Evolutionary conservation across 2,329 filamentous ascomycete genomes (phyloP).

Genomic region (Fonsecaea multimorphosa): DNA sequence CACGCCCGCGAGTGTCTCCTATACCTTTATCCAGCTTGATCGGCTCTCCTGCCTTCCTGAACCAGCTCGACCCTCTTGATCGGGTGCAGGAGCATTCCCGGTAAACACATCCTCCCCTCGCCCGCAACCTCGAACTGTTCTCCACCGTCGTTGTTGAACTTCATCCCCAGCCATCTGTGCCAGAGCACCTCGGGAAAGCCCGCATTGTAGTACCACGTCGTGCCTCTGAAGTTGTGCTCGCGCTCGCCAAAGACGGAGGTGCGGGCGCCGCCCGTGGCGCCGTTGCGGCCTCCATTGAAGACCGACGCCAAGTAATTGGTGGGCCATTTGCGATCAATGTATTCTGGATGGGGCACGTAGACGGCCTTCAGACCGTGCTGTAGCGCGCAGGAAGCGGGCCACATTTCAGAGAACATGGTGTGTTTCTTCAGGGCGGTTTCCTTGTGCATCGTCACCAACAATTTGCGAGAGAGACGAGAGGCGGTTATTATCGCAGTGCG

Average conservation of each 20-base stretch:
- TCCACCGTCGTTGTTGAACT: constrained; percentile 77
- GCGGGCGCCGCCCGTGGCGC: constrained; percentile 73
- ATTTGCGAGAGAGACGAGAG: constrained; percentile 77
- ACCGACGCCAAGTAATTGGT: constrained; percentile 75
- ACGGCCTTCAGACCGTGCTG: constrained; percentile 95
- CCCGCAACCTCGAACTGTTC: constrained; percentile 75
- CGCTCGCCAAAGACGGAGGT: constrained; percentile 79
- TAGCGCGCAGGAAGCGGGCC: constrained; percentile 83
- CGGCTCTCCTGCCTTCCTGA: constrained; percentile 39
- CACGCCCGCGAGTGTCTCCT: not conserved
- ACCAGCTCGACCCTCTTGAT: constrained; percentile 74
- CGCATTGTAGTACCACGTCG: constrained; percentile 91
- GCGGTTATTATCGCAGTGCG: constrained; percentile 89
- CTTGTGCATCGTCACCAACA: constrained; percentile 86
- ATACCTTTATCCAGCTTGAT: constrained; percentile 18
- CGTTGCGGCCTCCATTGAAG: constrained; percentile 80
- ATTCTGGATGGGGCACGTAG: constrained; percentile 86
- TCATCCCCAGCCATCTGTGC: constrained; percentile 82
- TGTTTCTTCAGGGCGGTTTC: constrained; percentile 85
- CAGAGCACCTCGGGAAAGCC: constrained; percentile 83
- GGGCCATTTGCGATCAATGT: constrained; percentile 86
- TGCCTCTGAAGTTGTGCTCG: constrained; percentile 85
- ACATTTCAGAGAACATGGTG: constrained; percentile 96
- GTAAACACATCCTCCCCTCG: constrained; percentile 87
- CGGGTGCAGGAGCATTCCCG: constrained; percentile 87